These are phyloP conservation scores for Forsythia viridissima DNA, from an alignment of 257 asterid genomes.

Conservation along the genomic window DNA sequence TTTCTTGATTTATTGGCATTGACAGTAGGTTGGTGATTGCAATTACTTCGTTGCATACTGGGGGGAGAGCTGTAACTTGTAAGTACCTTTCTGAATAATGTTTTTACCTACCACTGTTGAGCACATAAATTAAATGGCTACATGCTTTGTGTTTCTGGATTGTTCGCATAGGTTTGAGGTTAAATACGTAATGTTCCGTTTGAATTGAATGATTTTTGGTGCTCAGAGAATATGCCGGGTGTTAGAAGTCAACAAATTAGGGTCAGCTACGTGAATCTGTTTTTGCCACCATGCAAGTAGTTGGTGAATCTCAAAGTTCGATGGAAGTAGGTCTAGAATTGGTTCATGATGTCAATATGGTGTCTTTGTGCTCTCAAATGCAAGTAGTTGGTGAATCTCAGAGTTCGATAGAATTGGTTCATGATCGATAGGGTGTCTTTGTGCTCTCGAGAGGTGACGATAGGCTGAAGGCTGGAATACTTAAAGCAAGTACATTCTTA, in stretches of 20 bases:
- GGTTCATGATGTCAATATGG: no score
- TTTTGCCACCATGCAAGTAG: no score
- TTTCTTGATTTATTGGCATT: conserved; percentile 19
- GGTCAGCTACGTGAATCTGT: not conserved
- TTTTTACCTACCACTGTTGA: conserved; percentile 21
- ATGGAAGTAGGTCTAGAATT: not conserved
- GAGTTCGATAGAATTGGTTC: not conserved
- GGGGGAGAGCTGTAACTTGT: not conserved
- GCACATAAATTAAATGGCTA: not conserved
- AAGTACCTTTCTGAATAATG: conserved; percentile 17
- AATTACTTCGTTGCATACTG: conserved; percentile 26
- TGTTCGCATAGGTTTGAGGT: not conserved
- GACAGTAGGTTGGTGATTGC: conserved; percentile 32
- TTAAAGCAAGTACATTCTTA: no score
- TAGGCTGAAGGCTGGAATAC: not conserved
- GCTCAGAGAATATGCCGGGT: not conserved
- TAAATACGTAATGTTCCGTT: not conserved
- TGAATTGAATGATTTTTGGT: not conserved
- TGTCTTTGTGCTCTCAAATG: no score
- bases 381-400: not conserved
- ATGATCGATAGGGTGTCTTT: not conserved
- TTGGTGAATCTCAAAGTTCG: not conserved
- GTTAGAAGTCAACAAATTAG: not conserved
- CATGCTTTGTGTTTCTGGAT: not conserved
- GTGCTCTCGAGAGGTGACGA: not conserved